Percentiles rank a stretch among this genome's conserved stretches.
Evolutionary conservation across 192 early-diverging fungal species (phyloP).

Genomic region (Entrophospora sp.): DNA sequence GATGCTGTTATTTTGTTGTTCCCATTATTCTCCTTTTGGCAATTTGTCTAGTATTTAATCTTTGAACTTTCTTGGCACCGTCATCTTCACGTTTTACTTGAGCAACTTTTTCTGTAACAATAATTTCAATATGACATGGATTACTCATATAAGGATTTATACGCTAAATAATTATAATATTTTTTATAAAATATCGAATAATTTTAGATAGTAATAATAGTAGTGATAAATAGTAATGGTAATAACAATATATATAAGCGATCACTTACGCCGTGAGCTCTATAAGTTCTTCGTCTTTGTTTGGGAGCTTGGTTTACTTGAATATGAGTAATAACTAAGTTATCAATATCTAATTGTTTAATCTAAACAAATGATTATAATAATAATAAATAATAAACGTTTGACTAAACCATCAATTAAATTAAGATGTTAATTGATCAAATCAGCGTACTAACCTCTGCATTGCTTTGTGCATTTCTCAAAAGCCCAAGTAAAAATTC

Average conservation of each 20-base stretch:
- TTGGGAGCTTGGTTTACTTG: conserved; percentile 98
- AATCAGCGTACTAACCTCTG: conserved; percentile 72
- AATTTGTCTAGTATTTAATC: conserved; percentile 47
- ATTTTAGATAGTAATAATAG: too few species aligned
- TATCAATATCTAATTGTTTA: conserved; percentile 86
- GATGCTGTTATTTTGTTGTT: too few species aligned
- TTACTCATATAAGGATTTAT: conserved; percentile 82
- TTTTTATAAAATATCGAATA: too few species aligned
- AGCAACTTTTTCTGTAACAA: conserved; percentile 82
- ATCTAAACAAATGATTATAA: conserved; percentile 34
- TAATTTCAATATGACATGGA: conserved; percentile 96
- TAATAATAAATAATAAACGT: background rate
- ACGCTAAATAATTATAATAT: conserved; percentile 13
- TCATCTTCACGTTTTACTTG: conserved; percentile 66
- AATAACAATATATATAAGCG: background rate
- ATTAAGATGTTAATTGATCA: too few species aligned
- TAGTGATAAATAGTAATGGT: background rate
- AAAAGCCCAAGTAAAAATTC: conserved; percentile 89
- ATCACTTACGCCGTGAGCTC: conserved; percentile 74
- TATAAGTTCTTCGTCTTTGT: conserved; percentile 94
- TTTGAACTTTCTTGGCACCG: conserved; percentile 39
- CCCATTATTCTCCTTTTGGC: conserved; percentile 31
- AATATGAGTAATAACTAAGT: conserved; percentile 87
- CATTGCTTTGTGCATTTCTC: conserved; percentile 97
- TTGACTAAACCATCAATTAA: background rate